Base-by-base conservation (phyloP, 1,139 yeast genomes). In the Debaryomyces sp. region DNA sequence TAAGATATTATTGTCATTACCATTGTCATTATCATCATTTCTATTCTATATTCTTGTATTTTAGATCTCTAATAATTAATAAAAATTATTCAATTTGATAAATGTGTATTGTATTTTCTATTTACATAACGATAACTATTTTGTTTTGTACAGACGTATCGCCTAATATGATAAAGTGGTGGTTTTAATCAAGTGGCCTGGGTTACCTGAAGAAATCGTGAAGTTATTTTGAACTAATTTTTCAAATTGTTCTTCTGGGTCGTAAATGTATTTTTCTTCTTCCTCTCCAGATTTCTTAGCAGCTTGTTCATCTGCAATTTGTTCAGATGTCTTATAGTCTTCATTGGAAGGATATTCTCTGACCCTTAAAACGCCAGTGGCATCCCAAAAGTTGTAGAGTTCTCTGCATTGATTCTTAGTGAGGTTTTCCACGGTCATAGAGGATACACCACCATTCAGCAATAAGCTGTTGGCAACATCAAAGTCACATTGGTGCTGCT, bases 171-270 rank as follows among this genome's bases (percentile, higher is more conserved):
- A 58, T 52, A 71, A 60, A 46, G 66, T 63, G 22, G 67, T 60
- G 43, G 71, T 66, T 60, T 75, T 84, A 51, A 87, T 66, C 53
- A 89, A 67, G 54, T 80, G 82, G 49, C 87, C 79, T 36, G 96
- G 92, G 66, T 88, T 89, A 57, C 97, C 97, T 55, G 86, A 83
- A 43, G 96, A 92, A 54, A 87, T 78, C 32, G 85, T 62, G 54
- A 82, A 79, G 60, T 84, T 82, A 60, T 82, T 81, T 57, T 84
- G 81, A 35, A 68, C 67, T 26, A 68, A 51, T 45, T 60, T 67
- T 46, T 71, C 73, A 49, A 71, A 68, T 48, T 70, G 68, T 27
- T 52, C 61, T 24, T 63, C 67, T 3, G 57, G 54, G 45, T 63
- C 65, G 23, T 44, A 39, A 13, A 24, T 33, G 30, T 56, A 55